A percentile compares a stretch with the other conserved stretches of the same genome.
phyloP scores from a whole-genome alignment of 106 monocot genomes.

The Amphibolis antarctica region DNA sequence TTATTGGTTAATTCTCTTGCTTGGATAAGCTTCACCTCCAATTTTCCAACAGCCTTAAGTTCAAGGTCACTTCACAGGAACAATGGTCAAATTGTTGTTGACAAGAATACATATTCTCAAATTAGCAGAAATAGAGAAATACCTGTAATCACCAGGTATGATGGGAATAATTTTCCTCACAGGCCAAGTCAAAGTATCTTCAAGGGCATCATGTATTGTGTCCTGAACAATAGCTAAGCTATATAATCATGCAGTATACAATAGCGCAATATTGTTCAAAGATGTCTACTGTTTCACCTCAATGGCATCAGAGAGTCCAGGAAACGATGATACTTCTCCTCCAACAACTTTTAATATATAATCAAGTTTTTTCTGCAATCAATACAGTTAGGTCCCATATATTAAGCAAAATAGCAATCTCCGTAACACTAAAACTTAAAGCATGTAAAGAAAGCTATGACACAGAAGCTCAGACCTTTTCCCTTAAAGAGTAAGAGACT shows the following conservation, averaged over 20 bases:
- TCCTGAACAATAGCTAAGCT: conserved; percentile 31
- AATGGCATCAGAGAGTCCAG: conserved; percentile 86
- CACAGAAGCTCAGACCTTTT: conserved; percentile 46
- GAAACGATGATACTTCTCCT: conserved; percentile 72
- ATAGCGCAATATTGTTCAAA: not conserved
- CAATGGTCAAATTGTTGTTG: not conserved
- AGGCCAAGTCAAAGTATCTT: conserved; percentile 84
- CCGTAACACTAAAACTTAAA: not conserved
- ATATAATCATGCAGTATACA: not conserved
- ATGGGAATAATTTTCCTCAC: conserved; percentile 81
- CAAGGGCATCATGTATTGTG: conserved; percentile 78
- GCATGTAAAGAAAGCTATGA: not conserved
- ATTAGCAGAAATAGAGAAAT: conserved; percentile 1
- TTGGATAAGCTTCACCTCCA: conserved; percentile 88
- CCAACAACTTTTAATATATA: conserved; percentile 75
- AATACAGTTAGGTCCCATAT: not conserved
- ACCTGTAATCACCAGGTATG: conserved; percentile 94
- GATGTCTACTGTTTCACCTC: conserved; percentile 29
- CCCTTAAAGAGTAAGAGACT: conserved; percentile 71
- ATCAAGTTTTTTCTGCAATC: conserved; percentile 78
- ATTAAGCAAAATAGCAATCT: not conserved
- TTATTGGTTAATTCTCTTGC: conserved; percentile 79
- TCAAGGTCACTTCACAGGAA: conserved; percentile 53
- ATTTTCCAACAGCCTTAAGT: conserved; percentile 68
- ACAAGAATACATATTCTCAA: not conserved